phyloP scores from a whole-genome alignment of 1,139 yeast species.

The Suhomyces guaymorum region DNA sequence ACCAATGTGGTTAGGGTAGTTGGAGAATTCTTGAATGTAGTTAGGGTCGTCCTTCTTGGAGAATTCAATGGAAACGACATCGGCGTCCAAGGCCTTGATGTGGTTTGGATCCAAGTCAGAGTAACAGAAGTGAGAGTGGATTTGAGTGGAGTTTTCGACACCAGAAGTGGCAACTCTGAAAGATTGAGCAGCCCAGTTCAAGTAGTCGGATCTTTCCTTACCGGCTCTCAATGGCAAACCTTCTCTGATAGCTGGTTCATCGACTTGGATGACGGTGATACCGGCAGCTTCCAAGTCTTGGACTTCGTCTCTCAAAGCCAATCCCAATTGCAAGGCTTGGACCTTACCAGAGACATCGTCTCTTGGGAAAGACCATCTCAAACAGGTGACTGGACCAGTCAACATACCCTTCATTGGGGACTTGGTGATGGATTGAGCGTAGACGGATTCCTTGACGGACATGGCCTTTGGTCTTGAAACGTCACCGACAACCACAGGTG shows the following conservation, averaged over 20 bases:
- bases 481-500: conserved; percentile 98
- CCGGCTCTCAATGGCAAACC: conserved; percentile 99
- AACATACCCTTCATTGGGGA: conserved; percentile 99
- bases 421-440: conserved; percentile 94
- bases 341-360: conserved; percentile 92
- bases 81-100: conserved; percentile 99
- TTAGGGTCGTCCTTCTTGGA: conserved; percentile 99
- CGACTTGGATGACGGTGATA: conserved; percentile 96
- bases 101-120: conserved; percentile 99
- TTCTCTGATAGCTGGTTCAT: conserved; percentile 99
- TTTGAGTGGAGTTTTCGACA: conserved; percentile 92
- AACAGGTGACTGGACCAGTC: conserved; percentile 99
- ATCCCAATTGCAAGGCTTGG: conserved; percentile 96
- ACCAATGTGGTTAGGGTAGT: conserved; percentile 99
- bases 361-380: conserved; percentile 99
- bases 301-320: conserved; percentile 98
- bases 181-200: conserved; percentile 98
- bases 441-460: conserved; percentile 98
- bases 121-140: conserved; percentile 99
- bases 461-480: conserved; percentile 97
- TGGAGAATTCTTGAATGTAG: conserved; percentile 95
- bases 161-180: conserved; percentile 99
- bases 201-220: conserved; percentile 93
- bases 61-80: conserved; percentile 98
- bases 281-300: conserved; percentile 98